A percentile compares a stretch with the other conserved stretches of the same genome.
These are phyloP conservation scores for Suillus bovinus DNA, from an alignment of 768 basidiomycete genomes.

Conservation along the genomic window DNA sequence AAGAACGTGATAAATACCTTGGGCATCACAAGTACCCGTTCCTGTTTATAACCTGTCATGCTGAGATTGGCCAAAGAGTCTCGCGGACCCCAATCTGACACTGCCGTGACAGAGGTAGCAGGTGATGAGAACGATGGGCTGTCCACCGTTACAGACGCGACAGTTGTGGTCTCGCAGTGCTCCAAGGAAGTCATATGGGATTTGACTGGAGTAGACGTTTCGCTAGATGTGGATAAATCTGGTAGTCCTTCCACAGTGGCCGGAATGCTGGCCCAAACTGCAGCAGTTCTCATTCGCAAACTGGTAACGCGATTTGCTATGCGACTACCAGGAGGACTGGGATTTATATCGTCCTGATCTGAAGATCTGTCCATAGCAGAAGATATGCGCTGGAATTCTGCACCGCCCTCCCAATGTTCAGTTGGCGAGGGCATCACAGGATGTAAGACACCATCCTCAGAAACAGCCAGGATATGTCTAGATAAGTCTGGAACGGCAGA, in stretches of 20 bases:
- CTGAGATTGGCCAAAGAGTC: background rate
- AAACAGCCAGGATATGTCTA: background rate
- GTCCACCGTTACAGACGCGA: background rate
- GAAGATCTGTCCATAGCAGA: background rate
- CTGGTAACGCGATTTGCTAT: constrained; percentile 23
- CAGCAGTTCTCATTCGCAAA: constrained; percentile 30
- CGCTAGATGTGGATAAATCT: background rate
- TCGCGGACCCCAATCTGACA: constrained; percentile 4
- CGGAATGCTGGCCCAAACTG: constrained; percentile 27
- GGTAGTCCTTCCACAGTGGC: constrained; percentile 18
- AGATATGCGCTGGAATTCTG: background rate
- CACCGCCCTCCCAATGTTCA: background rate
- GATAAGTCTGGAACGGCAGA: background rate
- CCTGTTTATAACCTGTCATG: background rate
- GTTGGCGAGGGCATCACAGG: too few species aligned
- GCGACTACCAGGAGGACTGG: constrained; percentile 19
- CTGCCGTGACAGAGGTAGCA: constrained; percentile 2
- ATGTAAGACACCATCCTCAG: constrained; percentile 2
- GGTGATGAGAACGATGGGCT: background rate
- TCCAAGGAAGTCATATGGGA: background rate
- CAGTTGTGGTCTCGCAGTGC: background rate
- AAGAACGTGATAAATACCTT: background rate
- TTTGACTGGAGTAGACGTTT: background rate
- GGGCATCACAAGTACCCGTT: background rate
- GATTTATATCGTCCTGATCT: background rate